Evolutionary conservation across 495 filamentous ascomycete genomes (phyloP).

Genomic region (Lasiosphaeriaceae sp.): DNA sequence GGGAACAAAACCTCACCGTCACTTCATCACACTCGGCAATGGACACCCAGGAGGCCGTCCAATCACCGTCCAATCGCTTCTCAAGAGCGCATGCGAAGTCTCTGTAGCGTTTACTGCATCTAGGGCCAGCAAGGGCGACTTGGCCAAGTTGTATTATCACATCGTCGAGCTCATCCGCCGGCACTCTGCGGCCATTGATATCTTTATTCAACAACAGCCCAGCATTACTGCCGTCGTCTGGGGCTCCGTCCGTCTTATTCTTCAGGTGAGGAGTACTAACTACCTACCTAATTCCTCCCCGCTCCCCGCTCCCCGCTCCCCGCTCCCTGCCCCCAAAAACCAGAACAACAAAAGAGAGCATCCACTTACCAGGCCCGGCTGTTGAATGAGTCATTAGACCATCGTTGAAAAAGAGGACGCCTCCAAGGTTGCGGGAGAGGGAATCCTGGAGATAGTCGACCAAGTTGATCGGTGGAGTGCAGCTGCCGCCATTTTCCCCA

Average conservation of each 20-base stretch:
- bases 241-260: background rate
- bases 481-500: background rate
- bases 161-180: background rate
- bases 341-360: too few relatives aligned
- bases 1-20: background rate
- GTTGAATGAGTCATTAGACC: background rate
- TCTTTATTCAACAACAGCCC: background rate
- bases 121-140: background rate
- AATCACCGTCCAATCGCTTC: background rate
- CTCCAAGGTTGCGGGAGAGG: background rate
- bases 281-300: background rate
- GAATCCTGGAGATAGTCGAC: background rate
- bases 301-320: background rate
- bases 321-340: background rate
- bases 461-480: background rate
- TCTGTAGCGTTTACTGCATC: background rate
- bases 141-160: background rate
- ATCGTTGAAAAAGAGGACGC: background rate
- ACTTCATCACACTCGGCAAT: background rate
- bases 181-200: background rate
- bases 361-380: background rate
- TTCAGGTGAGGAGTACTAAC: background rate
- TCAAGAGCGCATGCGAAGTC: background rate
- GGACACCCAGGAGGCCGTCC: background rate
- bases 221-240: background rate